These are phyloP conservation scores for Eustoma russellianum DNA, from an alignment of 257 asterid species.

Conservation along the genomic window DNA sequence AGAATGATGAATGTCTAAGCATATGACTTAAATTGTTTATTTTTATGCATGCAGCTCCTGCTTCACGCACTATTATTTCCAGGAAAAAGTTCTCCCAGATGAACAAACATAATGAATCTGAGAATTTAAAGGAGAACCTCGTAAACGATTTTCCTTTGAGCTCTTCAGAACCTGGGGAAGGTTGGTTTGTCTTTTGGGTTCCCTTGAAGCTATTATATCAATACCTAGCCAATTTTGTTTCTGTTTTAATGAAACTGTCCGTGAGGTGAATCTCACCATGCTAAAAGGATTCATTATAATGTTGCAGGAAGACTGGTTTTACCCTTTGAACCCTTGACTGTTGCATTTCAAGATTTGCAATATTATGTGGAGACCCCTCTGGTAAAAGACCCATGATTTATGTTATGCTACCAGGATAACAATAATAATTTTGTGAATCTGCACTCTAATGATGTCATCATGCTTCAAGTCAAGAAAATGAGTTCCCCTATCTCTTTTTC, in stretches of 20 bases:
- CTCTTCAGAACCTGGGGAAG: too few species aligned
- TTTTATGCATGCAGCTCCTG: constrained; percentile 22
- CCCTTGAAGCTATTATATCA: not conserved
- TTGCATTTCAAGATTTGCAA: constrained; percentile 48
- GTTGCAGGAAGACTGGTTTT: constrained; percentile 48
- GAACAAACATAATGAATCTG: constrained; percentile 24
- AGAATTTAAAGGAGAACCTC: not conserved
- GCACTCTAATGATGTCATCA: not conserved
- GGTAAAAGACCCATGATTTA: constrained; percentile 20
- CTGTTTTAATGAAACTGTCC: not conserved
- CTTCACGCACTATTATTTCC: constrained; percentile 29
- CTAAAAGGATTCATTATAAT: not conserved
- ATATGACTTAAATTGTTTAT: not conserved
- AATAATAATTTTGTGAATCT: not conserved
- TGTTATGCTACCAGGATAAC: too few species aligned
- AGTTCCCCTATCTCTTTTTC: not conserved
- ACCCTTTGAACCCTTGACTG: constrained; percentile 46
- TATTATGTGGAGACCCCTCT: constrained; percentile 40
- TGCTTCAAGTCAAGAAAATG: not conserved
- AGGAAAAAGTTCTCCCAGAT: constrained; percentile 14
- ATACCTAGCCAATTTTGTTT: constrained; percentile 2
- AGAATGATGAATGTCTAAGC: not conserved
- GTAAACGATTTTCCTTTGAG: constrained; percentile 9
- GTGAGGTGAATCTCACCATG: not conserved
- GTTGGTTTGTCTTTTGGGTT: too few species aligned